Evolutionary conservation across 331 rosid genomes (phyloP).

Genomic region (Cucumis variabilis): DNA sequence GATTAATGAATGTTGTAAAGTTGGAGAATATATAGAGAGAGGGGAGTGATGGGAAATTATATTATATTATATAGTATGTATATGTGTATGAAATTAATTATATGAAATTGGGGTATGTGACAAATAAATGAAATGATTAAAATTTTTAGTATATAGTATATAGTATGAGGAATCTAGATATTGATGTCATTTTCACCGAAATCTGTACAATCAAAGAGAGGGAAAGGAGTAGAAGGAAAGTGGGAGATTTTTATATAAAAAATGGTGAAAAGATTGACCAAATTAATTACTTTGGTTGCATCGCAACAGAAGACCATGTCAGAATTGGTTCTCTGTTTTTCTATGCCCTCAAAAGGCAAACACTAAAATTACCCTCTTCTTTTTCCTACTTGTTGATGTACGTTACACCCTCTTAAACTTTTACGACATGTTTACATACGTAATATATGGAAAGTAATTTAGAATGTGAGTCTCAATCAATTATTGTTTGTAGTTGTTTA

Average conservation of each 20-base stretch:
- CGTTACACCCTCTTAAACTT: too few relatives aligned
- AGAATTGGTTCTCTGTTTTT: background rate
- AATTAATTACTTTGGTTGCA: background rate
- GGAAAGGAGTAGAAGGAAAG: background rate
- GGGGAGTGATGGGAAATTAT: background rate
- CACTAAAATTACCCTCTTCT: background rate
- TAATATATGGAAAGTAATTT: too few relatives aligned
- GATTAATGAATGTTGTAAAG: background rate
- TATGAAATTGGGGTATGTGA: background rate
- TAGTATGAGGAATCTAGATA: background rate
- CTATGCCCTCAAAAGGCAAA: background rate
- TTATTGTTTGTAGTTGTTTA: too few relatives aligned
- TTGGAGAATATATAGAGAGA: conserved; percentile 13
- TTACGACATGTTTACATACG: too few relatives aligned
- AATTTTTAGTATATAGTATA: background rate
- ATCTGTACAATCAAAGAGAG: conserved; percentile 55
- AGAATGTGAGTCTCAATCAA: too few relatives aligned
- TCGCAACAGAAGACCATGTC: conserved; percentile 11
- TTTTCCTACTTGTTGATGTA: too few relatives aligned
- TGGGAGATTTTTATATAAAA: background rate
- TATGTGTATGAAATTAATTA: background rate
- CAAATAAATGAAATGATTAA: background rate
- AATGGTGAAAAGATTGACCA: conserved; percentile 5
- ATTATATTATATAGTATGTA: too few relatives aligned
- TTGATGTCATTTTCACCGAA: conserved; percentile 76